Base-by-base conservation (phyloP, 495 filamentous ascomycete genomes). In the Neurospora sp. region DNA sequence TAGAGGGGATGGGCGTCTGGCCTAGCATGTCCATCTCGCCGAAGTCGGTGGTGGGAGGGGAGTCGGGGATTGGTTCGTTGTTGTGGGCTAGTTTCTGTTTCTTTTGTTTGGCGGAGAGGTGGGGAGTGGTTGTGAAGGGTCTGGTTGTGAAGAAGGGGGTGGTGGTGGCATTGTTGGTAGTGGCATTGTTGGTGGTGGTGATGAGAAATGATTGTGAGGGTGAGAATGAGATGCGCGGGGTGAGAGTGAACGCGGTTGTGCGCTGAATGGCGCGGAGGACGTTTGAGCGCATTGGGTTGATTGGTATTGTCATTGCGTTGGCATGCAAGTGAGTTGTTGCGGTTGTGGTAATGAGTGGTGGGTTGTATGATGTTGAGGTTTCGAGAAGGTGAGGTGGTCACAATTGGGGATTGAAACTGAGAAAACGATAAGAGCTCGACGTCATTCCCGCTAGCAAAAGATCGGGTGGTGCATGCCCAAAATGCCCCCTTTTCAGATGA, bases 21-120 rank as follows among this genome's bases (percentile, higher is more conserved):
- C 88, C 90, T 9, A 98, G 87, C 12, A 99, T 91, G 80, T 99
- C 88, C 73, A 98, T 85, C 14, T 83, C 82, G 16, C 78, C 82
- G 75, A 98, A 93, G 83, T 97, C 92, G 27, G 94, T 96, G 75
- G 90, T 71, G 2, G 80, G 80, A 7, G 77, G 62, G 23, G 75
- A 42, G 18, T 76, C 78, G 9, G 79, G 78, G 1, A 77, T 71
- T 4, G 40, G 38, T 37, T 78, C 75, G 16, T 72, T 72, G 77
- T 80, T 77, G 71, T 79, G 72, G 31, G 41, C 76, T 18, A 72
- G 40, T 18, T 14, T 14, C 1, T 20, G 37, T n/a, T 70, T 69
- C 16, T 69, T 18, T 2, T 66, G 71, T 16, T 8, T 60, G 69
- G 27, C 27, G 27, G 11, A 7, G 35, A 18, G 71, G n/a, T 49